These are phyloP conservation scores for Ogataea nonfermentans DNA, from an alignment of 805 yeast species.

Conservation along the genomic window DNA sequence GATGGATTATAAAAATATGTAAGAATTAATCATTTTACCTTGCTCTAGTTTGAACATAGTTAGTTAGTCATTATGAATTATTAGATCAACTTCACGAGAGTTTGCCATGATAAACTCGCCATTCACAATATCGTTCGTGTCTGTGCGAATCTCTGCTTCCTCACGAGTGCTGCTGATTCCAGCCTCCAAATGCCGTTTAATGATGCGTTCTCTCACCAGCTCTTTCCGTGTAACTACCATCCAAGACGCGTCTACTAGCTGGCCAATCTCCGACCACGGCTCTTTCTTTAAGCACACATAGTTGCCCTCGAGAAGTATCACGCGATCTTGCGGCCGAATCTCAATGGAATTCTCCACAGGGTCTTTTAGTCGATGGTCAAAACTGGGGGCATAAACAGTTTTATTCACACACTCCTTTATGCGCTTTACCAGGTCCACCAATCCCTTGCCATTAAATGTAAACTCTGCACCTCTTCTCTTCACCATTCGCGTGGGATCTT, in stretches of 20 bases:
- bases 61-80: constrained; percentile 19
- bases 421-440: constrained; percentile 27
- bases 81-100: constrained; percentile 29
- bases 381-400: constrained; percentile 31
- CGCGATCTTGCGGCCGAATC: constrained; percentile 28
- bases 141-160: constrained; percentile 39
- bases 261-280: constrained; percentile 34
- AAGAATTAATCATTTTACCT: no score
- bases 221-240: constrained; percentile 28
- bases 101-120: constrained; percentile 25
- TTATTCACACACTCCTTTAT: constrained; percentile 3
- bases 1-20: no score
- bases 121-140: constrained; percentile 40
- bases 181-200: constrained; percentile 37
- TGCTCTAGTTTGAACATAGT: neutral
- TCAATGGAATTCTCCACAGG: constrained; percentile 37
- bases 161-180: constrained; percentile 34
- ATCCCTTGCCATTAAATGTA: constrained; percentile 38
- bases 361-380: constrained; percentile 41
- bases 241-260: constrained; percentile 37
- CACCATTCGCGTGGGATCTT: constrained; percentile 39
- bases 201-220: constrained; percentile 31
- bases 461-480: constrained; percentile 48
- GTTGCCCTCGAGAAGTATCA: constrained; percentile 42
- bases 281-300: constrained; percentile 37